Base-by-base conservation (phyloP, 106 monocot genomes). In the Dendrobium chrysotoxum region DNA sequence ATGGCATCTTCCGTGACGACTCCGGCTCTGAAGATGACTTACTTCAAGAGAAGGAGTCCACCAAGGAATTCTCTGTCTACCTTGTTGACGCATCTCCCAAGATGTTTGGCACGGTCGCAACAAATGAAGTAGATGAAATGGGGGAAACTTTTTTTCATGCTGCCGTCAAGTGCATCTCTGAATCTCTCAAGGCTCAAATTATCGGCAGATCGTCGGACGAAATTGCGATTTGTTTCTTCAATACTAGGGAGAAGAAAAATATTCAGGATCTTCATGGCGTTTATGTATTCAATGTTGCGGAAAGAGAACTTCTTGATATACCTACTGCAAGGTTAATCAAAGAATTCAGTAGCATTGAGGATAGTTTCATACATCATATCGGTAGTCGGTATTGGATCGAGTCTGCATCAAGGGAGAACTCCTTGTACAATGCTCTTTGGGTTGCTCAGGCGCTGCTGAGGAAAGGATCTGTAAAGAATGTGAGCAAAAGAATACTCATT, bases 241-340 rank as follows among this genome's bases (percentile, higher is more conserved):
- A 96, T 81, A 93, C 96, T 61, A 93, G 87, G 77, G 95, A 93
- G 77, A 99, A 93, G 89, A 94, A 91, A 80, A 99, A 99, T 81
- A 70, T 95, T 72, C 98, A 95, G 85, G 88, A 99, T 77, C 76
- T 86, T 58, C 85, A 75, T 81, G 91, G 92, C 45, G 95, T 99
- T 67, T 99, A 88, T 91, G 89, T 95, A 64, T 99, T 89, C 81
- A 93, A 91, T 82, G 95, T 95, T 44, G 28, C 20, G 38, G 98
- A 93, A 23, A 81, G 95, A 64, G 95, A 99, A 39, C 71, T 75
- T n/a, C 95, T 99, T 83, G 98, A 99, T 80, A 82, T 84, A 70
- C 92, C 98, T 30, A 92, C 92, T 4, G 98, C 95, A 83, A 89
- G 84, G 55, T 84, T 95, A n/a, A 92, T 99, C 71, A 99, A 99